Evolutionary conservation across 1,284 basidiomycete species (phyloP), one percentile per base, ranked within the genome.

Genomic region (Vanrija sp.): DNA sequence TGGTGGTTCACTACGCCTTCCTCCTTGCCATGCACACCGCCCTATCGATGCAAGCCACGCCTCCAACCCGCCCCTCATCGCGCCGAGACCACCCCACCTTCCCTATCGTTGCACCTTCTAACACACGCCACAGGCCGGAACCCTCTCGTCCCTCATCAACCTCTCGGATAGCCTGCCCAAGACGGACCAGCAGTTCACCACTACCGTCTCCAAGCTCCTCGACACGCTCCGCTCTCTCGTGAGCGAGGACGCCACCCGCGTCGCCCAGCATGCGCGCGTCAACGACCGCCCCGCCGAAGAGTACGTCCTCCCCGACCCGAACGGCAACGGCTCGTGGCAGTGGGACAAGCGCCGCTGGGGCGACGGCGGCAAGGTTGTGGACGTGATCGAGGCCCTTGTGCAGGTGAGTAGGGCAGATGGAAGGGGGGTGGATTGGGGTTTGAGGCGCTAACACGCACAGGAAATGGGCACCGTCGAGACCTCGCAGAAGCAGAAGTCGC

Each of bases 101-200:
- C 9, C 9, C 31, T 25, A 2, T 8, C 31, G 5, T 45, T 19
- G 7, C 19, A 38, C 35, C 22, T n/a, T n/a, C 36, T 18, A 42
- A 1, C 43, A 20, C 23, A 23, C 14, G 12, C 22, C n/a, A 7
- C 57, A 98, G 92, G 91, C 93, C 56, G 95, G 95, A 51, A 98
- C 95, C 0, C 83, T 99, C 23, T 94, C 95, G 59, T 82, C 84
- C 24, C 84, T 99, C 54, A 85, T 99, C 61, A 82, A 84, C 4
- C 82, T 98, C 45, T 95, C 92, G 16, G 96, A 98, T 69, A 85
- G 89, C 49, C 82, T 98, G 42, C 90, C 93, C 15, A 98, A 97
- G 78, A 84, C 88, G 59, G 96, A 98, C 65, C 72, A 82, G n/a
- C 83, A 83, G 78, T 93, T 96, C 78, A 97, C 90, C 3, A 79